Conservation (phyloP, 352 stramenopile species). For the Pythium brachiatum region DNA sequence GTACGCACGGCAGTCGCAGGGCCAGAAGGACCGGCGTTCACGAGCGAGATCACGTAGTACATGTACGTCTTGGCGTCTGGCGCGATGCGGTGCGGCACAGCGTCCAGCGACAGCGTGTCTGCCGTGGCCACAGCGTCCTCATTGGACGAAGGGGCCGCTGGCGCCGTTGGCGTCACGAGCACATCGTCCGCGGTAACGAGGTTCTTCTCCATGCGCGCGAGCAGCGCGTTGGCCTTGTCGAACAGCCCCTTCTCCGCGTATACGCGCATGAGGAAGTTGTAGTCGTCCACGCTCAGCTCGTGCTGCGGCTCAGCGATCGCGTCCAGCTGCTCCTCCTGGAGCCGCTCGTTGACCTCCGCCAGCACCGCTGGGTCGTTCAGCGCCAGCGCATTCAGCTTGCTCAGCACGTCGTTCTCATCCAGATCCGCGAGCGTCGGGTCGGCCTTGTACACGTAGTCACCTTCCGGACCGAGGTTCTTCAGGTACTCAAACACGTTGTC, state of each 20-base stretch:
- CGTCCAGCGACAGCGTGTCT: constrained; percentile 35
- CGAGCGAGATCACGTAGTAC: constrained; percentile 70
- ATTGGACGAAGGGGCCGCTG: not conserved
- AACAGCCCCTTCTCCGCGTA: constrained; percentile 65
- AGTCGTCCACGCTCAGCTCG: constrained; percentile 56
- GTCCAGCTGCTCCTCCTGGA: constrained; percentile 22
- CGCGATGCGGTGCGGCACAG: constrained; percentile 44
- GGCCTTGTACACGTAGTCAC: constrained; percentile 66
- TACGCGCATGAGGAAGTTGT: constrained; percentile 73
- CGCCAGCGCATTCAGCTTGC: constrained; percentile 69
- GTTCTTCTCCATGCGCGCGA: constrained; percentile 75
- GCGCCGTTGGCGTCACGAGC: not conserved
- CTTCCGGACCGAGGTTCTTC: constrained; percentile 53
- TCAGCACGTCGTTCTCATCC: constrained; percentile 58
- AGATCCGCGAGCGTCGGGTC: constrained; percentile 62
- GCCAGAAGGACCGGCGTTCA: constrained; percentile 38
- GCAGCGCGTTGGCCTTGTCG: constrained; percentile 65
- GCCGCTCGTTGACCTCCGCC: constrained; percentile 33
- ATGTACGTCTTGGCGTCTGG: constrained; percentile 71
- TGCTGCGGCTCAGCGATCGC: constrained; percentile 14
- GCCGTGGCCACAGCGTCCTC: constrained; percentile 4
- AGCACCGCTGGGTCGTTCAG: constrained; percentile 39
- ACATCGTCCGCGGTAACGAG: constrained; percentile 22
- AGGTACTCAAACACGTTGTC: constrained; percentile 73
- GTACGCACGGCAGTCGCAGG: constrained; percentile 55